Conservation (phyloP, 345 rosid species). For the Lepidium aucheri region DNA sequence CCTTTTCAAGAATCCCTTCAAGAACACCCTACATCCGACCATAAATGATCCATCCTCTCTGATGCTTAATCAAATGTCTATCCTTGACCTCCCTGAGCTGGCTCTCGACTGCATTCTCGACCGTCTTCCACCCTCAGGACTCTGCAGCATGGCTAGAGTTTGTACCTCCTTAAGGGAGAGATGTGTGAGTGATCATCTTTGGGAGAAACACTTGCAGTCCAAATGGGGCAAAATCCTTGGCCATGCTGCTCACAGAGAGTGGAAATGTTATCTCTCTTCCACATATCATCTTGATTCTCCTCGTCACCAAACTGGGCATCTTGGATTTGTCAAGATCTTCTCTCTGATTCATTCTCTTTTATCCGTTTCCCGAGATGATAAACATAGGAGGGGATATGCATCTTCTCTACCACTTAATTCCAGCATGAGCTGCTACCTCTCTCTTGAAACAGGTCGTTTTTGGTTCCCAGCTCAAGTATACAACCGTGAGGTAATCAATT, state of each 20-base stretch:
- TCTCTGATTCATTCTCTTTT: conserved; percentile 40
- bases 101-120: conserved; percentile 72
- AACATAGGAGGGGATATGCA: conserved; percentile 24
- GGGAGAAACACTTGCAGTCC: conserved; percentile 64
- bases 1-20: conserved; percentile 42
- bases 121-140: conserved; percentile 68
- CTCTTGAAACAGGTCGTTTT: conserved; percentile 74
- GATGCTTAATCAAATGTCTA: conserved; percentile 28
- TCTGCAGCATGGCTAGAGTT: conserved; percentile 74
- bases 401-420: conserved; percentile 49
- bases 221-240: conserved; percentile 83
- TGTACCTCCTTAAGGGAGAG: conserved; percentile 60
- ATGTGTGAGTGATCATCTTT: conserved; percentile 67
- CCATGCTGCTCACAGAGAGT: conserved; percentile 58
- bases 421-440: conserved; percentile 71
- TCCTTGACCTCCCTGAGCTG: conserved; percentile 87
- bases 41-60: conserved; percentile 30
- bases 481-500: conserved; percentile 70
- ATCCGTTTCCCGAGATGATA: conserved; percentile 30
- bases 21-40: conserved; percentile 2
- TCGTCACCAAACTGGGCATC: conserved; percentile 29
- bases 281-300: conserved; percentile 19
- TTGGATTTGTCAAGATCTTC: conserved; percentile 33
- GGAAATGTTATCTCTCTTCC: conserved; percentile 53
- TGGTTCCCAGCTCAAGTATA: conserved; percentile 95